phyloP scores from a whole-genome alignment of 1,284 basidiomycete genomes.

The Schizopora paradoxa region DNA sequence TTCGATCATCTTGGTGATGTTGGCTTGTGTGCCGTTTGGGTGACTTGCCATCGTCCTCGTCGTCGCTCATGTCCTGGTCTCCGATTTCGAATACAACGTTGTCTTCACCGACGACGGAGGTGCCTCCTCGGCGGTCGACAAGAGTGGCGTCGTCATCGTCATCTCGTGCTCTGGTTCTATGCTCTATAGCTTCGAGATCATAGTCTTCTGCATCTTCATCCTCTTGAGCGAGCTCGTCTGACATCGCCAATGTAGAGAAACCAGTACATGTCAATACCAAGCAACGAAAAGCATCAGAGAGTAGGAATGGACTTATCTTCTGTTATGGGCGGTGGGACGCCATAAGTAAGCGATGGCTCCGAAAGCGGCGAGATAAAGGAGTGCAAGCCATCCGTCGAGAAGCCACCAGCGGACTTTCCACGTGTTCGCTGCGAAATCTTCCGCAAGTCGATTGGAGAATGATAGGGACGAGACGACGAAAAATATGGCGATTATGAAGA shows the following conservation, averaged over 20 bases:
- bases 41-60: slow-evolving; percentile 45
- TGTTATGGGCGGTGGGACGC: slow-evolving; percentile 90
- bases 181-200: slow-evolving; percentile 73
- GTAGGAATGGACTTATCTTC: slow-evolving; percentile 57
- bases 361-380: slow-evolving; percentile 83
- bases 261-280: slow-evolving; percentile 27
- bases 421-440: slow-evolving; percentile 92
- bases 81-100: slow-evolving; percentile 90
- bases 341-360: slow-evolving; percentile 84
- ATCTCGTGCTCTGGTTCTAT: slow-evolving; percentile 37
- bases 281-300: slow-evolving; percentile 4
- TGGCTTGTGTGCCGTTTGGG: slow-evolving; percentile 37
- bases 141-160: slow-evolving; percentile 63
- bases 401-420: slow-evolving; percentile 96
- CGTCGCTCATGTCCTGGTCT: slow-evolving; percentile 73
- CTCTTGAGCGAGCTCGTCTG: slow-evolving; percentile 81
- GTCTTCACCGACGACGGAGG: slow-evolving; percentile 49
- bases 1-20: slow-evolving; percentile 44
- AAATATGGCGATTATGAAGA: slow-evolving; percentile 81
- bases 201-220: slow-evolving; percentile 92
- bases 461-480: slow-evolving; percentile 90
- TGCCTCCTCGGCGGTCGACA: slow-evolving; percentile 45
- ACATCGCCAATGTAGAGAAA: slow-evolving; percentile 71
- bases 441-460: slow-evolving; percentile 85
- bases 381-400: slow-evolving; percentile 90